These are phyloP conservation scores for Phytophthora citrophthora DNA, from an alignment of 352 stramenopile genomes.

Conservation along the genomic window DNA sequence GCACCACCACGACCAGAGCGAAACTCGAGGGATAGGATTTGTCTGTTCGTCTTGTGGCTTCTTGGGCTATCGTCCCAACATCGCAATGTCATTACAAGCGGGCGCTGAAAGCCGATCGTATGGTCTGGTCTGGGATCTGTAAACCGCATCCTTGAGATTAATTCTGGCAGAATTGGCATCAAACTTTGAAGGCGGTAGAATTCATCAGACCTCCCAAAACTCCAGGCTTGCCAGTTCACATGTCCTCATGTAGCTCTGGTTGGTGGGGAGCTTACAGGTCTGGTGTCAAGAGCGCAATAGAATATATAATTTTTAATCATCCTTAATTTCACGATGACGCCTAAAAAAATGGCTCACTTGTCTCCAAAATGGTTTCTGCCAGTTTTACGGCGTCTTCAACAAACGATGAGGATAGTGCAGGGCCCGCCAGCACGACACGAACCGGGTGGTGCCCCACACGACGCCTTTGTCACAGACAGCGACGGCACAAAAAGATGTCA, in stretches of 20 bases:
- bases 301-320: not conserved
- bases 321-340: not conserved
- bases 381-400: slow-evolving; percentile 2
- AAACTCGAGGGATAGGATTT: too few species aligned
- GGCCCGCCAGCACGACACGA: not conserved
- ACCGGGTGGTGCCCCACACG: not conserved
- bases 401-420: slow-evolving; percentile 1
- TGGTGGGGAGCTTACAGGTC: too few species aligned
- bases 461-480: slow-evolving; percentile 5
- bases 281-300: too few species aligned
- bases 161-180: not conserved
- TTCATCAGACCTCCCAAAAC: too few species aligned
- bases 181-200: too few species aligned
- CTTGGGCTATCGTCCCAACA: too few species aligned
- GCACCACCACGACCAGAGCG: not conserved
- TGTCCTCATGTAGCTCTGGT: too few species aligned
- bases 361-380: not conserved
- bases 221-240: too few species aligned
- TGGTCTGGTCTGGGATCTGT: not conserved
- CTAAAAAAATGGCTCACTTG: not conserved
- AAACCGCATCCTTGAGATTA: not conserved
- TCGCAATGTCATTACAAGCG: not conserved
- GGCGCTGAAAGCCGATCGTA: not conserved
- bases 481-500: not conserved
- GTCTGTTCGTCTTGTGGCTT: too few species aligned